Evolutionary conservation across 116 monocot genomes (phyloP).

Genomic region (Iris pallida): DNA sequence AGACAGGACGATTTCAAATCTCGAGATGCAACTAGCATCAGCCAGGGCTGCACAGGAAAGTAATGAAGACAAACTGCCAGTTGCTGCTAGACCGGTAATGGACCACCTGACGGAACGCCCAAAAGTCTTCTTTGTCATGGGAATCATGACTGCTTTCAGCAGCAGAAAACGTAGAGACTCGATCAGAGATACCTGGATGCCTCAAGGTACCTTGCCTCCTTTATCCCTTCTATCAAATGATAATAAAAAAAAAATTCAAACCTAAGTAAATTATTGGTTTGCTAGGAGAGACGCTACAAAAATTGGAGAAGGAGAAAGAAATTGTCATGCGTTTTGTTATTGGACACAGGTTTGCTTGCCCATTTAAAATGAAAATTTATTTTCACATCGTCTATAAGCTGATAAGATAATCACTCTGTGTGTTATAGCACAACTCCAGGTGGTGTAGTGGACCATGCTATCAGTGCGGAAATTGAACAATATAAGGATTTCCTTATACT

Average conservation of each 20-base stretch:
- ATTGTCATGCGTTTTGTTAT: slow-evolving; percentile 81
- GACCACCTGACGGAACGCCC: slow-evolving; percentile 20
- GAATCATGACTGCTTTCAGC: slow-evolving; percentile 84
- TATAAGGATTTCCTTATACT: slow-evolving; percentile 73
- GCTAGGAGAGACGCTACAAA: slow-evolving; percentile 47
- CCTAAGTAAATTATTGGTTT: background rate
- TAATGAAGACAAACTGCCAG: slow-evolving; percentile 17
- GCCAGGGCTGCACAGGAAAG: slow-evolving; percentile 57
- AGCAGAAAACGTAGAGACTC: slow-evolving; percentile 77
- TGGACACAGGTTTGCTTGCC: slow-evolving; percentile 45
- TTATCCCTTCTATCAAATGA: background rate
- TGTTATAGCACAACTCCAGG: slow-evolving; percentile 52
- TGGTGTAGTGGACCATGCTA: slow-evolving; percentile 59
- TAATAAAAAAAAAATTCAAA: no score
- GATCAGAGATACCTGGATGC: slow-evolving; percentile 87
- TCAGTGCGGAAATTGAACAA: slow-evolving; percentile 68
- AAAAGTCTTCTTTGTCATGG: slow-evolving; percentile 74
- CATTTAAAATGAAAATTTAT: background rate
- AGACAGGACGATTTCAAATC: slow-evolving; percentile 61
- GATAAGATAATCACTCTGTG: background rate
- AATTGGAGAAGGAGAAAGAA: slow-evolving; percentile 62
- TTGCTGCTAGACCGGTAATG: slow-evolving; percentile 9
- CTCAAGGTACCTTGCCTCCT: slow-evolving; percentile 44
- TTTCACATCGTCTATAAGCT: background rate
- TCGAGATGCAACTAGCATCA: slow-evolving; percentile 67